Base-by-base conservation (phyloP, 176 grass and related monocot species). In the Oryza australiensis region DNA sequence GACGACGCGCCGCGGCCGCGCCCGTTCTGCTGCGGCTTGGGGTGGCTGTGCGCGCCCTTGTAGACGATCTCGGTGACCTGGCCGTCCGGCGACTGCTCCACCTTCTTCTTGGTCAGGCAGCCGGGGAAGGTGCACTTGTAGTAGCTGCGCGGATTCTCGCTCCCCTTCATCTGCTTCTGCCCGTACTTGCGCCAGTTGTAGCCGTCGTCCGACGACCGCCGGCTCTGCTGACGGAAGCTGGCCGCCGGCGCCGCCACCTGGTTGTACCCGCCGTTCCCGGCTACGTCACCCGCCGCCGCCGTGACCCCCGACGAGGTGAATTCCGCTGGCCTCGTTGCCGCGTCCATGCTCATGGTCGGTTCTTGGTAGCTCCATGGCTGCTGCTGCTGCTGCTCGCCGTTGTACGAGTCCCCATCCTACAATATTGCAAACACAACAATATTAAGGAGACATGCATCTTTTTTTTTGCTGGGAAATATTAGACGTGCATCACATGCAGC, bases 131-230 rank as follows among this genome's bases (percentile, higher is more conserved):
- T 86, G 92, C 94, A 97, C 92, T 97, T 97, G 90, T 94, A 97
- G 86, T 97, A 97, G 88, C 94, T 94, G 64, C 92, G 90, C 46
- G 94, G 94, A 70, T 97, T 97, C 70, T 92, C 92, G 84, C 92
- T 94, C 42, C 90, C 92, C 73, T 97, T 97, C 70, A 97, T 92
- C 85, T 94, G 92, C 84, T 97, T 97, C 85, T 97, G 92, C 86
- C 95, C 95, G 69, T 97, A 97, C 88, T 97, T 97, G 48, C 95
- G 91, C 95, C 95, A 97, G 86, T 94, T 94, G 86, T 94, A 97
- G 3, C 95, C 95, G 55, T 97, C 94, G 32, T 92, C 90, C 11
- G 94, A 97, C 84, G 87, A 73, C 42, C 72, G 67, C 23, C 83
- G 78, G 73, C 84, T 78, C 79, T 86, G 88, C 84, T 79, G 84